A percentile compares a stretch with the other conserved stretches of the same genome.
These are phyloP conservation scores for Cichorium intybus DNA, from an alignment of 140 eudicot genomes.

Conservation along the genomic window DNA sequence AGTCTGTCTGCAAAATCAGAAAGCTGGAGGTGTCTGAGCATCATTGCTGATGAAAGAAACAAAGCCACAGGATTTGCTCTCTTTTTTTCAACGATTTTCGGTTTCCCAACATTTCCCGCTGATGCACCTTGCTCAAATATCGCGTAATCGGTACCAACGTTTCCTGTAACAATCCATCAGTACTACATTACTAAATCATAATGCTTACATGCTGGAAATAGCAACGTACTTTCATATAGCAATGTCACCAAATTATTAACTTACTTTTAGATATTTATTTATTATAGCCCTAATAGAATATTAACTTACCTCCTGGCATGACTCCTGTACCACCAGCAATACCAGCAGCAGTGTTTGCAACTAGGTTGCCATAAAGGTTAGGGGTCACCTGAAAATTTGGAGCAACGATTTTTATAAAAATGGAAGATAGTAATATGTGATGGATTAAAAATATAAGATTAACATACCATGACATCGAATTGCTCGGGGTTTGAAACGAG, in stretches of 20 bases:
- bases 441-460: background rate
- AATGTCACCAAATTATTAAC: too few relatives aligned
- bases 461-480: constrained; percentile 91
- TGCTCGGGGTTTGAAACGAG: constrained; percentile 96
- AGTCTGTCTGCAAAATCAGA: constrained; percentile 75
- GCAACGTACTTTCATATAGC: too few relatives aligned
- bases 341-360: constrained; percentile 85
- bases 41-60: constrained; percentile 92
- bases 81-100: constrained; percentile 51
- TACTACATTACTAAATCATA: background rate
- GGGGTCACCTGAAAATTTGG: constrained; percentile 69
- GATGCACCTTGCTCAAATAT: constrained; percentile 95
- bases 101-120: constrained; percentile 85
- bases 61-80: constrained; percentile 84
- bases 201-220: too few relatives aligned
- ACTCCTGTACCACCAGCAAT: constrained; percentile 92
- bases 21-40: constrained; percentile 80
- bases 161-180: constrained; percentile 44
- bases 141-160: constrained; percentile 74
- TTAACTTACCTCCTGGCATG: constrained; percentile 98
- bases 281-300: too few relatives aligned
- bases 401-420: background rate
- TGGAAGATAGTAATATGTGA: background rate
- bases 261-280: too few relatives aligned
- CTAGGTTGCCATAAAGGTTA: constrained; percentile 79